A percentile compares a stretch with the other conserved stretches of the same genome.
Conservation (phyloP, 441 rosid genomes). For the Melianthus villosus region DNA sequence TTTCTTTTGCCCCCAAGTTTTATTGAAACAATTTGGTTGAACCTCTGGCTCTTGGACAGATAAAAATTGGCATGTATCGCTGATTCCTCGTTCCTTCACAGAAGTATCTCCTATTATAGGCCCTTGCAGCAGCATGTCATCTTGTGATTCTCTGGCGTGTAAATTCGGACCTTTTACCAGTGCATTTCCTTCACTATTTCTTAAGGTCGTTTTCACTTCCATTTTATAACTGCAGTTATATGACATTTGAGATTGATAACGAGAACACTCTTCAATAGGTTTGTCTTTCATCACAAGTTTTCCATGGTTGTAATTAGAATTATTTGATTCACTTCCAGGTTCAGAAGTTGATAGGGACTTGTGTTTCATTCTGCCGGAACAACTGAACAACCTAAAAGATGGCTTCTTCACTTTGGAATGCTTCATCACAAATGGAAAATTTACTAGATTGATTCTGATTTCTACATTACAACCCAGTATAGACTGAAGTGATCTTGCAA, state of each 20-base stretch:
- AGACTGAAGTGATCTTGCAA: constrained; percentile 68
- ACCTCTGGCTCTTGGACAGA: constrained; percentile 17
- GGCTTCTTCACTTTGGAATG: constrained; percentile 31
- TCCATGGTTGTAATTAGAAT: constrained; percentile 26
- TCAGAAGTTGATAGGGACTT: constrained; percentile 26
- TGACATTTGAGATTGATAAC: constrained; percentile 20
- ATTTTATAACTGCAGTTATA: constrained; percentile 14
- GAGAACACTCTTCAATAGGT: constrained; percentile 16
- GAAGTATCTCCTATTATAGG: constrained; percentile 16
- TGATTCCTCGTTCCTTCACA: constrained; percentile 13
- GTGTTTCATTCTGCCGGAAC: constrained; percentile 48
- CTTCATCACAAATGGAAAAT: constrained; percentile 31
- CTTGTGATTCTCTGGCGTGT: constrained; percentile 22
- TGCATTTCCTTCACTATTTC: constrained; percentile 63
- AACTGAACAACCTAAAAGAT: constrained; percentile 50
- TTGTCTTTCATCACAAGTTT: constrained; percentile 21
- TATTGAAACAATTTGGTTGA: constrained; percentile 29
- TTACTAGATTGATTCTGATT: constrained; percentile 50
- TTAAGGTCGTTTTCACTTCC: constrained; percentile 32
- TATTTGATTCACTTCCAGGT: constrained; percentile 24
- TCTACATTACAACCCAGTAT: constrained; percentile 75
- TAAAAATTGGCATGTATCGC: constrained; percentile 6
- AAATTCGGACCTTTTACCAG: constrained; percentile 35
- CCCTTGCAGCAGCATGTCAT: constrained; percentile 13
- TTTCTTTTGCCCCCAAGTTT: constrained; percentile 18